Evolutionary conservation across 2,329 filamentous ascomycete genomes (phyloP).

Genomic region (Clarireedia monteithiana): DNA sequence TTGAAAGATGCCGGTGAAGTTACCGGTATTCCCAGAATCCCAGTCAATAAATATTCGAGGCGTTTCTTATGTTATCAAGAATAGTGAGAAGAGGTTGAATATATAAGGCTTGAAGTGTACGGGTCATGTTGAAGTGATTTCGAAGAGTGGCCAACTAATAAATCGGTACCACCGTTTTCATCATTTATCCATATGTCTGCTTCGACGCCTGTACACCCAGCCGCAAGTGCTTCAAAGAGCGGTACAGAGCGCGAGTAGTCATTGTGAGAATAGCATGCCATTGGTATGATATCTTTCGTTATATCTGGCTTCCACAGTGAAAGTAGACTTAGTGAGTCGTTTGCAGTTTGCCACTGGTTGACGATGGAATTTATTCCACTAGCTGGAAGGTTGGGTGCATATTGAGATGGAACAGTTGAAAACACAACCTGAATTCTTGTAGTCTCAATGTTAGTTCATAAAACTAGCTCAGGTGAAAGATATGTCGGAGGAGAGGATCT

Average conservation of each 20-base stretch:
- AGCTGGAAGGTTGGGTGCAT: background rate
- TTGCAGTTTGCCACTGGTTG: background rate
- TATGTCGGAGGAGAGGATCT: background rate
- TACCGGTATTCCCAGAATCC: background rate
- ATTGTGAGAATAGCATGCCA: constrained; percentile 38
- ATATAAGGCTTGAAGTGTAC: constrained; percentile 50
- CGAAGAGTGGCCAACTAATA: constrained; percentile 49
- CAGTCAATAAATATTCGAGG: background rate
- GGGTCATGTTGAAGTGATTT: constrained; percentile 41
- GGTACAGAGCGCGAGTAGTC: constrained; percentile 45
- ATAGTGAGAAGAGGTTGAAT: constrained; percentile 50
- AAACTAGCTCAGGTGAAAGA: background rate
- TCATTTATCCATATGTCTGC: constrained; percentile 54
- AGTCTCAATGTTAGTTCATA: background rate
- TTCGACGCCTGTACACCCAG: constrained; percentile 50
- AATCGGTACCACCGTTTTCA: constrained; percentile 30
- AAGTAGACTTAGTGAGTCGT: background rate
- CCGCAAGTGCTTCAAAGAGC: constrained; percentile 43
- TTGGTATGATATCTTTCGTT: constrained; percentile 1
- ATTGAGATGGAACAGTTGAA: background rate
- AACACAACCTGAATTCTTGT: background rate
- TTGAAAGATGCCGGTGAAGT: constrained; percentile 17
- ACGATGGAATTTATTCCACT: background rate
- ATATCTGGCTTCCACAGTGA: background rate
- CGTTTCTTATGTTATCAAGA: constrained; percentile 41